phyloP scores from a whole-genome alignment of 208 protist genomes.

The Trypanosoma mega region DNA sequence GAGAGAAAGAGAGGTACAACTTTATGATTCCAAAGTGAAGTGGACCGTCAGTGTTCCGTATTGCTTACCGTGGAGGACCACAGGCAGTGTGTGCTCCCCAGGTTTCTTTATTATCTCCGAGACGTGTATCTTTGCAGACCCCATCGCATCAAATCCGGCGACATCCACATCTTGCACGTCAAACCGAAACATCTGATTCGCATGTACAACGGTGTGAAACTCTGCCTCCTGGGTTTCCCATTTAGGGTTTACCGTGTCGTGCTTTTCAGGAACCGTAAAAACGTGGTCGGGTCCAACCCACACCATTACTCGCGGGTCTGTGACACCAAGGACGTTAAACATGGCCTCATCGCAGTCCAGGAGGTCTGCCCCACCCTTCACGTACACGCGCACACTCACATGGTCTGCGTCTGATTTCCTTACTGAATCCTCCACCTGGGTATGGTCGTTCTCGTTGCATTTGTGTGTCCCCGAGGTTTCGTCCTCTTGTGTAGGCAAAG shows the following conservation, averaged over 20 bases:
- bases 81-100: constrained; percentile 34
- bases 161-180: constrained; percentile 49
- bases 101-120: constrained; percentile 28
- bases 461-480: no score
- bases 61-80: constrained; percentile 33
- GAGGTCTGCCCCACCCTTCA: constrained; percentile 40
- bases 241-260: constrained; percentile 29
- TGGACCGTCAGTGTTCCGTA: constrained; percentile 37
- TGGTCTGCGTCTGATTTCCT: not conserved
- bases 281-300: constrained; percentile 39
- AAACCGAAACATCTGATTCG: constrained; percentile 38
- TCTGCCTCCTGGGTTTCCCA: constrained; percentile 42
- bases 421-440: no score
- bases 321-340: constrained; percentile 41
- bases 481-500: no score
- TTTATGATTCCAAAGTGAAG: constrained; percentile 16
- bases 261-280: constrained; percentile 38
- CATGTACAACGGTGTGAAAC: constrained; percentile 25
- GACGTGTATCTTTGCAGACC: constrained; percentile 27
- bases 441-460: no score
- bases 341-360: constrained; percentile 25
- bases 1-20: no score
- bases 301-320: constrained; percentile 51
- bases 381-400: constrained; percentile 31
- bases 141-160: constrained; percentile 33